Evolutionary conservation across 1,139 yeast species (phyloP), one percentile per base, ranked within the genome.

Genomic region (Saccharomyces hybrid): DNA sequence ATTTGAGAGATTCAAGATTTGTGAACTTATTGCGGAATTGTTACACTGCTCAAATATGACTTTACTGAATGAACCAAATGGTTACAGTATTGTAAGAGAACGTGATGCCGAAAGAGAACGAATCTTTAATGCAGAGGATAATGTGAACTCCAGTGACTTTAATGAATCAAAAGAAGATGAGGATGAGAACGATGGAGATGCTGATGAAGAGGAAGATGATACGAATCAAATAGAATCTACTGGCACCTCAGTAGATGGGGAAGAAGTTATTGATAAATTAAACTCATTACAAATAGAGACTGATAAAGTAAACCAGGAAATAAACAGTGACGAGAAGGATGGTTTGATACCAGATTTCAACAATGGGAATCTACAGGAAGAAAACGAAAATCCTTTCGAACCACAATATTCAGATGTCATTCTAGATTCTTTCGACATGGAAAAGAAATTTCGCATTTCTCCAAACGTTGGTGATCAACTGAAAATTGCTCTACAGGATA

Each of bases 21-120:
- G 99, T 72, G 99, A 93, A 72, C 79, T 93, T 55, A 83, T 93
- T 54, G 99, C 99, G 0, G 99, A 93, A 69, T 78, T 93, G 54
- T 77, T 93, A 54, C 99, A 93, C 72, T 93, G 99, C 67, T 89
- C 97, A 23, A 95, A 93, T 72, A 95, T 95, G 96, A 93, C 93
- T 1, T 75, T 95, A 51, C 76, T 93, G 54, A 93, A 93, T 68
- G 97, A 90, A 66, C 83, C 83, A 54, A 79, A 82, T 57, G 97
- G 97, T 11, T 95, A 82, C 62, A 81, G 77, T 48, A 83, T 89
- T 47, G 95, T 93, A 2, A 72, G 73, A 51, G 89, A 87, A 64
- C 80, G 99, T 54, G 97, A 91, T 64, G 75, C 73, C 16, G 82
- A 85, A 57, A 78, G 97, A 58, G 58, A 57, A 16, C 59, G 64